Evolutionary conservation across 2,329 filamentous ascomycete genomes (phyloP), one percentile per base, ranked within the genome.

Genomic region (Alternaria sp.): DNA sequence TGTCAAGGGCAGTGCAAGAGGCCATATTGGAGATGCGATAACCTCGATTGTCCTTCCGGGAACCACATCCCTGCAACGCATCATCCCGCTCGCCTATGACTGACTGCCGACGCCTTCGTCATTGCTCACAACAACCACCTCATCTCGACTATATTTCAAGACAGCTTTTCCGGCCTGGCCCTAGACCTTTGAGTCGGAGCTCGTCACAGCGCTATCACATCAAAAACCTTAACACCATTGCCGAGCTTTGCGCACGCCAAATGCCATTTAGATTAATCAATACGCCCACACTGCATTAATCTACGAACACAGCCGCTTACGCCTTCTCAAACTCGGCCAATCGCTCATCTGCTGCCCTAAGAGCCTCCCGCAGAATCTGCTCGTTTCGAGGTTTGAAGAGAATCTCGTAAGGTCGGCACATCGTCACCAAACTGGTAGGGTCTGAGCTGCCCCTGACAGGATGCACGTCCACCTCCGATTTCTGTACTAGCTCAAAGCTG

Each of bases 401-500:
- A 14, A 87, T 85, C 69, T 83, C 83, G 70, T 87, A 90, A 41
- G 82, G 81, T 54, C 81, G 81, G 7, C 87, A 87, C 76, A 89
- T 84, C 2, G 86, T 84, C 2, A 89, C 88, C 60, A 90, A 73
- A 62, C 87, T 88, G 4, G 86, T 86, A 1, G 86, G 87, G 68
- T 89, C 88, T 4, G 84, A 80, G 64, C 84, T 88, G 0, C 88
- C 88, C 11, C 76, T 78, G 7, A 90, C 78, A 2, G 88, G 88
- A 71, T 90, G 83, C 28, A 83, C 84, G 53, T 89, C 86, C 0
- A 87, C 81, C 7, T 84, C 78, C 41, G 85, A 84, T 52, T 82
- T 77, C 61, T 83, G 83, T 54, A 85, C 78, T 56, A 90, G 84
- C 61, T 84, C 83, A 74, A 90, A 89, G 67, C 85, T 85, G 72